Evolutionary conservation across 1,284 basidiomycete genomes (phyloP), one percentile per base, ranked within the genome.

Genomic region (Malassezia globosa): DNA sequence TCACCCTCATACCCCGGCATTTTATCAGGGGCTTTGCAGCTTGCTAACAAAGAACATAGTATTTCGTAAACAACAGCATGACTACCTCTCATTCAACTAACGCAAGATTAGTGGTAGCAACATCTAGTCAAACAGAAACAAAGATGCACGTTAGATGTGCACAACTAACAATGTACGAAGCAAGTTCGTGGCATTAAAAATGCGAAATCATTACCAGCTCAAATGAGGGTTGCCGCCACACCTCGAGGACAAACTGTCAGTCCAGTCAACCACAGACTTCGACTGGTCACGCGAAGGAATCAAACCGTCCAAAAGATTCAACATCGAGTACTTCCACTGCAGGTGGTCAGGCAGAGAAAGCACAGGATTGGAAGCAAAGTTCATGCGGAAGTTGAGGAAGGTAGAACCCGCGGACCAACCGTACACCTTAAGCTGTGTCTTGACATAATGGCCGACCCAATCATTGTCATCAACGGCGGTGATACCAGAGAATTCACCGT

Each of bases 351-450:
- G 13, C 13, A 54, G 24, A 1, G 60, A 58, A 2, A 55, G 37
- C 2, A 63, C 44, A 8, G 37, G 61, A 25, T 43, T 50, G 5
- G 36, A 46, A 1, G 61, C 55, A 29, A 54, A 35, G 25, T 54
- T 56, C 8, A 58, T 48, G 38, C 63, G 63, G 47, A 60, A 67
- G 37, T 60, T 66, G 63, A 64, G 67, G 40, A 67, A 69, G 24
- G 63, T 50, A 18, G 58, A 58, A 14, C 66, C 66, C 11, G 58
- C 66, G 4, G 63, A 66, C 63, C 64, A 66, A 19, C 54, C 63
- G 33, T 60, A 69, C 16, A 58, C 62, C n/a, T 55, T 52, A 21
- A 58, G 31, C 56, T 69, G 61, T 40, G 62, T 60, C 29, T 62
- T 48, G 27, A 61, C 44, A 34, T 55, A 66, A 0, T 37, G 27